Percentiles rank a stretch among this genome's conserved stretches.
Conservation (phyloP, 345 rosid species). For the Draba incana region DNA sequence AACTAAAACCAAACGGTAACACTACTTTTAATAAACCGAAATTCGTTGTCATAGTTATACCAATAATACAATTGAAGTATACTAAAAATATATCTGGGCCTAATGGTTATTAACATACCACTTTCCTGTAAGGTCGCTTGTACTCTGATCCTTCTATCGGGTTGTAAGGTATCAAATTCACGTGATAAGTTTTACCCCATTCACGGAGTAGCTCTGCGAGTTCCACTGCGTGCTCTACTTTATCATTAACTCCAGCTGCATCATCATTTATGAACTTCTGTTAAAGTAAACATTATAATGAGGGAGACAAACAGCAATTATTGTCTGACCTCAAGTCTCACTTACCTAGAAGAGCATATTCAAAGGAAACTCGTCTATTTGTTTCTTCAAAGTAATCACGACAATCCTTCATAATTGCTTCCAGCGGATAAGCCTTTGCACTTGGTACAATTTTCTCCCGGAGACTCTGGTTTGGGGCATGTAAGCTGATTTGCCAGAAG, state of each 20-base stretch:
- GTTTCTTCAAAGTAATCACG: slow-evolving; percentile 81
- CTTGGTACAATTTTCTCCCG: slow-evolving; percentile 91
- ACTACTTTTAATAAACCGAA: too few relatives aligned
- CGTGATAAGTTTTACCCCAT: slow-evolving; percentile 86
- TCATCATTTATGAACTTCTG: slow-evolving; percentile 30
- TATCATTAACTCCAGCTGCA: slow-evolving; percentile 93
- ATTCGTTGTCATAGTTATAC: too few relatives aligned
- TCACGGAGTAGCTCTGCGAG: slow-evolving; percentile 80
- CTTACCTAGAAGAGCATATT: slow-evolving; percentile 90
- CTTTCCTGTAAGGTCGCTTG: slow-evolving; percentile 76
- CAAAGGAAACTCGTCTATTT: slow-evolving; percentile 84
- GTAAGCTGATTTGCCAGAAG: slow-evolving; percentile 59
- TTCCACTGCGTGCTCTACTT: slow-evolving; percentile 72
- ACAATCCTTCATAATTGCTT: slow-evolving; percentile 92
- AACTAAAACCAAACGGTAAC: too few relatives aligned
- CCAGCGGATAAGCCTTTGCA: slow-evolving; percentile 92
- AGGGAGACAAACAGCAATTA: neutral
- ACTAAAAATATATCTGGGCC: neutral
- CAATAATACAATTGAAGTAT: too few relatives aligned
- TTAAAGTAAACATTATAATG: neutral
- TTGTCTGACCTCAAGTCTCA: slow-evolving; percentile 13
- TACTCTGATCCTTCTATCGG: slow-evolving; percentile 90
- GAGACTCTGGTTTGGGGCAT: slow-evolving; percentile 91
- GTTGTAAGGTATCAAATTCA: slow-evolving; percentile 90
- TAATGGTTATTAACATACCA: slow-evolving; percentile 48